Percentiles rank a stretch among this genome's conserved stretches.
phyloP scores from a whole-genome alignment of 768 basidiomycete species.

The Pulveroboletus frians region DNA sequence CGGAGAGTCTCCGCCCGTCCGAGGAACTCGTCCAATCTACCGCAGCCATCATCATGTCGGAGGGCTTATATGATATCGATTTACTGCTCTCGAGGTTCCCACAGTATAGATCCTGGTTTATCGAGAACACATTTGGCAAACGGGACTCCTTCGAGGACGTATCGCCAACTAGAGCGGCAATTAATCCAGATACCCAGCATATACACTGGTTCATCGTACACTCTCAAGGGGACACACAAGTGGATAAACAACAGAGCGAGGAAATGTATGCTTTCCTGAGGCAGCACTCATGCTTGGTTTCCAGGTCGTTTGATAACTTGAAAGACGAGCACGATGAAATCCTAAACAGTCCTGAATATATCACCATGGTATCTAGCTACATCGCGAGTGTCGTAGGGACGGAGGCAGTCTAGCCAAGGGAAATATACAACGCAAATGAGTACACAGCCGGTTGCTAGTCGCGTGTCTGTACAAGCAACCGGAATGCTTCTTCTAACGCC shows the following conservation, averaged over 20 bases:
- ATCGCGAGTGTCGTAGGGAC: conserved; percentile 20
- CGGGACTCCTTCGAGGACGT: conserved; percentile 43
- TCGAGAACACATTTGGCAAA: conserved; percentile 57
- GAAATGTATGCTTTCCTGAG: conserved; percentile 53
- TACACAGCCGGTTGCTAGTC: conserved; percentile 5
- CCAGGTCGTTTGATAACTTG: conserved; percentile 37
- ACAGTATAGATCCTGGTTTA: conserved; percentile 63
- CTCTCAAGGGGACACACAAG: conserved; percentile 64
- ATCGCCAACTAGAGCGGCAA: conserved; percentile 40
- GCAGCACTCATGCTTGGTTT: conserved; percentile 24
- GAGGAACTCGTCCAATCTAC: conserved; percentile 36
- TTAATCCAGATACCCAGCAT: conserved; percentile 31
- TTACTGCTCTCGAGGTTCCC: conserved; percentile 60
- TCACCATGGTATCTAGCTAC: conserved; percentile 42
- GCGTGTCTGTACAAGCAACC: conserved; percentile 16
- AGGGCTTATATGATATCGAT: conserved; percentile 77
- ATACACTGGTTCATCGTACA: conserved; percentile 71
- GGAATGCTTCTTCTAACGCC: conserved; percentile 58
- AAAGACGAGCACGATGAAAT: conserved; percentile 52
- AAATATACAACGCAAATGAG: conserved; percentile 1
- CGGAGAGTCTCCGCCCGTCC: conserved; percentile 38
- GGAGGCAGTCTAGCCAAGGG: conserved; percentile 1
- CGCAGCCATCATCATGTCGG: conserved; percentile 59
- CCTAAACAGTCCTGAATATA: conserved; percentile 39
- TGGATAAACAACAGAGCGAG: conserved; percentile 59